A percentile compares a stretch with the other conserved stretches of the same genome.
Evolutionary conservation across 352 stramenopile species (phyloP).

Genomic region (Peronospora belbahrii): DNA sequence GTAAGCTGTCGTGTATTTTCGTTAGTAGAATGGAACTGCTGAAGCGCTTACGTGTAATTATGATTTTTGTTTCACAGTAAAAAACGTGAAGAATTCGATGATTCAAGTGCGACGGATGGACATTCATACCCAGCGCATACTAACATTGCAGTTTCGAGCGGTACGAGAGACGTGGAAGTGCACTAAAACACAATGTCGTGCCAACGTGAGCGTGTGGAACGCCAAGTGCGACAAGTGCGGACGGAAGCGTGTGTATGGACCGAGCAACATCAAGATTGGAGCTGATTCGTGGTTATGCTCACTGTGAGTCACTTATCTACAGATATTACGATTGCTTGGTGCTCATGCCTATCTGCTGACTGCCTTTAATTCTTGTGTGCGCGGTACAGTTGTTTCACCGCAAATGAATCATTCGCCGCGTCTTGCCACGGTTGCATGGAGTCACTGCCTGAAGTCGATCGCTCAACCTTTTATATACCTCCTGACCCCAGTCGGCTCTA

Average conservation of each 20-base stretch:
- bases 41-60: background rate
- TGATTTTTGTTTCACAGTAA: conserved; percentile 19
- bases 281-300: conserved; percentile 57
- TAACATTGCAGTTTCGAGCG: conserved; percentile 35
- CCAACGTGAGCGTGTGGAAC: conserved; percentile 60
- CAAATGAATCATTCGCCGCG: conserved; percentile 32
- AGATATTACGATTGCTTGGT: background rate
- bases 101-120: conserved; percentile 45
- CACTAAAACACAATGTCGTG: conserved; percentile 28
- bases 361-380: conserved; percentile 6
- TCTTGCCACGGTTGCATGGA: conserved; percentile 39
- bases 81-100: conserved; percentile 56
- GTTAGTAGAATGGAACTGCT: background rate
- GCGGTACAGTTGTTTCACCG: conserved; percentile 43
- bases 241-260: conserved; percentile 40
- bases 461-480: conserved; percentile 31
- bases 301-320: conserved; percentile 29
- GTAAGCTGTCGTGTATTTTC: conserved; percentile 17
- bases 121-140: conserved; percentile 32
- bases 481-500: conserved; percentile 2
- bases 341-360: background rate
- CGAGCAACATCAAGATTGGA: conserved; percentile 39
- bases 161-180: conserved; percentile 54
- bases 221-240: conserved; percentile 40
- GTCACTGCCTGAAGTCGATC: conserved; percentile 27